Conservation (phyloP, 306 rosid species). For the Vigna radiata region DNA sequence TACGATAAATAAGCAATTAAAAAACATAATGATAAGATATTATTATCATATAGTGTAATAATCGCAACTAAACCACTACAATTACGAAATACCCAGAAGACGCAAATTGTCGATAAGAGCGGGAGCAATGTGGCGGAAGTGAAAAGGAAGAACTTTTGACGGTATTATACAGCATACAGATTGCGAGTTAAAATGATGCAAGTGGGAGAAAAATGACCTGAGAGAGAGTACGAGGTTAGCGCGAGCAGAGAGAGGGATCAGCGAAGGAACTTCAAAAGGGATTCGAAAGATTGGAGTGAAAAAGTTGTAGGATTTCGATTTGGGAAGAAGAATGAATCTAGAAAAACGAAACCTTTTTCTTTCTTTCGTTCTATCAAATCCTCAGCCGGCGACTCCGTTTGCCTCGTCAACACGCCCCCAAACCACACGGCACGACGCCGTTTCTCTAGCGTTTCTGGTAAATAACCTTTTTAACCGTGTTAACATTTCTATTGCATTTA, state of each 20-base stretch:
- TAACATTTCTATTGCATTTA: background rate
- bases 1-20: background rate
- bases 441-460: background rate
- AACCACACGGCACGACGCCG: constrained; percentile 40
- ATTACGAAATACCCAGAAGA: constrained; percentile 38
- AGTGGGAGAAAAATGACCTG: constrained; percentile 27
- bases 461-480: background rate
- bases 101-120: constrained; percentile 4
- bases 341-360: background rate
- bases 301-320: background rate
- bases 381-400: constrained; percentile 35
- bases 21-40: background rate
- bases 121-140: background rate
- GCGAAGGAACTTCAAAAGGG: background rate
- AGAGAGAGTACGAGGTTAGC: background rate
- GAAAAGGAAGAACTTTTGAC: constrained; percentile 33
- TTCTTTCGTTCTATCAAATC: constrained; percentile 24
- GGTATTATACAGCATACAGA: background rate
- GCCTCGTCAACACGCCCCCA: constrained; percentile 28
- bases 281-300: background rate
- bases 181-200: constrained; percentile 1
- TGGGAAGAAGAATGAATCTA: background rate
- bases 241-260: constrained; percentile 31
- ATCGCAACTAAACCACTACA: constrained; percentile 8
- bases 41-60: background rate